Evolutionary conservation across 2,329 filamentous ascomycete genomes (phyloP).

Genomic region (Alternaria alternata): DNA sequence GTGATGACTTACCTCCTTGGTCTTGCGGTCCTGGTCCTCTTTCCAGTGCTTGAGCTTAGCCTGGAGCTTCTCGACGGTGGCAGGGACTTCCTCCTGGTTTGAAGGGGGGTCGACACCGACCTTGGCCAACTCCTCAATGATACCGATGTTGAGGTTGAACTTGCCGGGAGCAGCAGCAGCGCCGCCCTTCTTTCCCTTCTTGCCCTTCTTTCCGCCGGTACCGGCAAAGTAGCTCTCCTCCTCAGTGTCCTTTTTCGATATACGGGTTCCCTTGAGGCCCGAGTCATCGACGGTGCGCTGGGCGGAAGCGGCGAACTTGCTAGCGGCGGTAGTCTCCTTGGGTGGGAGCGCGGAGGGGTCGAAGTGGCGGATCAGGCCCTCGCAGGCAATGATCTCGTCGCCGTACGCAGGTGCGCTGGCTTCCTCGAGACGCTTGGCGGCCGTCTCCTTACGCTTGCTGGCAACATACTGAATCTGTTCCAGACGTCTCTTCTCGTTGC

Average conservation of each 20-base stretch:
- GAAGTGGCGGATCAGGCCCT: slow-evolving; percentile 88
- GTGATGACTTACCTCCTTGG: slow-evolving; percentile 75
- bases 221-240: slow-evolving; percentile 85
- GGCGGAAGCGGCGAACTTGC: slow-evolving; percentile 76
- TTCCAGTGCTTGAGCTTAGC: slow-evolving; percentile 93
- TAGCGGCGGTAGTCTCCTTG: slow-evolving; percentile 69
- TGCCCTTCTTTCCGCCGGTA: slow-evolving; percentile 80
- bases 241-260: slow-evolving; percentile 85
- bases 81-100: slow-evolving; percentile 81
- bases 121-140: slow-evolving; percentile 88
- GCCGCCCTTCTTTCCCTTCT: slow-evolving; percentile 87
- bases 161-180: slow-evolving; percentile 61
- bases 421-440: slow-evolving; percentile 78
- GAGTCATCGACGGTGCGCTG: slow-evolving; percentile 84
- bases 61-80: slow-evolving; percentile 85
- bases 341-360: slow-evolving; percentile 73
- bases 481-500: slow-evolving; percentile 78
- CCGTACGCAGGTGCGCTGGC: slow-evolving; percentile 87
- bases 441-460: slow-evolving; percentile 77
- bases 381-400: slow-evolving; percentile 89
- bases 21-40: slow-evolving; percentile 86
- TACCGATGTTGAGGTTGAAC: slow-evolving; percentile 88
- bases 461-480: slow-evolving; percentile 79
- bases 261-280: slow-evolving; percentile 83
- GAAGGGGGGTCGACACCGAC: slow-evolving; percentile 89